These are phyloP conservation scores for Floccularia luteovirens DNA, from an alignment of 768 basidiomycete species.

Conservation along the genomic window DNA sequence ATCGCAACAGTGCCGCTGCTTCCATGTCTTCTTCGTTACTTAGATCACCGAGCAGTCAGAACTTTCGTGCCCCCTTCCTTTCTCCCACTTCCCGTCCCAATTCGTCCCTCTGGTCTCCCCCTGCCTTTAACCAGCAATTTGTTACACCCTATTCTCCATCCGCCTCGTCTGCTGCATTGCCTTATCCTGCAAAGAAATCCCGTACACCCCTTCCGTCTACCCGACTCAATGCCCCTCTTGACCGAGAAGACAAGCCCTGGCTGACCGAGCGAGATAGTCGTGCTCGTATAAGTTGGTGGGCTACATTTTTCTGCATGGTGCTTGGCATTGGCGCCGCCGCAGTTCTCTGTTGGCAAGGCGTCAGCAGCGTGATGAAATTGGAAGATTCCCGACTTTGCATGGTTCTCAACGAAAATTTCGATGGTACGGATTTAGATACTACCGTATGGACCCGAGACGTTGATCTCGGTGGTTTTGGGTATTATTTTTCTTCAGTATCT, in stretches of 20 bases:
- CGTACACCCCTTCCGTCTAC: constrained; percentile 38
- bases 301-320: constrained; percentile 47
- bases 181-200: constrained; percentile 16
- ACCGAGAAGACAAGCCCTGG: constrained; percentile 57
- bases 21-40: constrained; percentile 24
- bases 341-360: constrained; percentile 46
- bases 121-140: constrained; percentile 26
- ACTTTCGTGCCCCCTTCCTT: constrained; percentile 65
- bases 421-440: constrained; percentile 28
- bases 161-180: constrained; percentile 11
- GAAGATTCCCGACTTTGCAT: constrained; percentile 41
- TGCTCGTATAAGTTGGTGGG: constrained; percentile 24
- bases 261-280: constrained; percentile 28
- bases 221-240: constrained; percentile 43
- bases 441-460: constrained; percentile 63
- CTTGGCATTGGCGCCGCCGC: constrained; percentile 48
- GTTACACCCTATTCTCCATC: constrained; percentile 8
- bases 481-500: constrained; percentile 2
- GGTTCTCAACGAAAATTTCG: constrained; percentile 70
- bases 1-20: constrained; percentile 36
- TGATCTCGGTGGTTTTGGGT: constrained; percentile 72
- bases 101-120: constrained; percentile 56
- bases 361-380: constrained; percentile 33
- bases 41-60: constrained; percentile 31
- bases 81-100: constrained; percentile 63